A percentile compares a stretch with the other conserved stretches of the same genome.
phyloP scores from a whole-genome alignment of 306 rosid species.

The Gillenia trifoliata region DNA sequence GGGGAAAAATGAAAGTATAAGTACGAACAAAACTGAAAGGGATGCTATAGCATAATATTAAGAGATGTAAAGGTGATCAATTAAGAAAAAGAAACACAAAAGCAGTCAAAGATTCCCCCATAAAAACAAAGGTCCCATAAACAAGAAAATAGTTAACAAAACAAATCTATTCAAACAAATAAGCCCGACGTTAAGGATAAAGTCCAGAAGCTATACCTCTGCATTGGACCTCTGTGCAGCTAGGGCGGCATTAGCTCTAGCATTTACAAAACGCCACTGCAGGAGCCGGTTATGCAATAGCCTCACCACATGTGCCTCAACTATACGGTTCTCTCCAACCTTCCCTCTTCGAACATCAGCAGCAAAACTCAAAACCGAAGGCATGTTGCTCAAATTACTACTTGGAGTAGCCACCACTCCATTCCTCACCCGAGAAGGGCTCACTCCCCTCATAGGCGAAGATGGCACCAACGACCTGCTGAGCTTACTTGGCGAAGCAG shows the following conservation, averaged over 20 bases:
- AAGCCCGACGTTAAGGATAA: not conserved
- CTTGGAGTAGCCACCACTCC: constrained; percentile 31
- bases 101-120: not conserved
- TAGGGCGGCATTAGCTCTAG: constrained; percentile 59
- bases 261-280: constrained; percentile 89
- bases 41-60: not conserved
- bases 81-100: not conserved
- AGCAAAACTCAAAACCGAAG: constrained; percentile 63
- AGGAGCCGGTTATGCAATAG: constrained; percentile 67
- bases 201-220: constrained; percentile 53
- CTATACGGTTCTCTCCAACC: constrained; percentile 55
- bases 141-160: not conserved
- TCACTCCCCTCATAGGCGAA: constrained; percentile 63
- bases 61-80: not conserved
- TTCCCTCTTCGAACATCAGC: constrained; percentile 66
- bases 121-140: not conserved
- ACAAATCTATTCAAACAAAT: not conserved
- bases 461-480: constrained; percentile 29
- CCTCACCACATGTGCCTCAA: constrained; percentile 70
- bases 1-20: not conserved
- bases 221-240: constrained; percentile 63
- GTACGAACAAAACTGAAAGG: not conserved
- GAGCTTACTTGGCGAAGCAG: constrained; percentile 67
- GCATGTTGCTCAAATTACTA: constrained; percentile 39
- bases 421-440: constrained; percentile 63